phyloP scores from a whole-genome alignment of 257 asterid genomes.

The Galeopsis tetrahit region DNA sequence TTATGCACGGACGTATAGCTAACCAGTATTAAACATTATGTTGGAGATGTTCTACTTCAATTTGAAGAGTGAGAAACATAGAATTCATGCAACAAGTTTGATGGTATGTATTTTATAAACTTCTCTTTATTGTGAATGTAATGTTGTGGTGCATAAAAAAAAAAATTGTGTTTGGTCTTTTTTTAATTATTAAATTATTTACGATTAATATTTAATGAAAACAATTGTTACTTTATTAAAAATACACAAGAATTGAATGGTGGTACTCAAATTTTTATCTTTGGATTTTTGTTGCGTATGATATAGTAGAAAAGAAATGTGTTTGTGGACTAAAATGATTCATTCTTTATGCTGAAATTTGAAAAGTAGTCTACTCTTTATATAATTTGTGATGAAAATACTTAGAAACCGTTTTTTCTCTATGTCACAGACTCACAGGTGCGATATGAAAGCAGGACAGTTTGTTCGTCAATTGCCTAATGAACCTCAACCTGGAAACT shows the following conservation, averaged over 20 bases:
- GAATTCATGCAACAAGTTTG: background rate
- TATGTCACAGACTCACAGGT: conserved; percentile 70
- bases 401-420: background rate
- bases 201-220: background rate
- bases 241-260: no score
- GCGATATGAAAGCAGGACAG: conserved; percentile 94
- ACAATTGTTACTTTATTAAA: no score
- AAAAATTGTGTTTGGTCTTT: background rate
- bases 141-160: conserved; percentile 30
- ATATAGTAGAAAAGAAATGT: conserved; percentile 12
- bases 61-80: background rate
- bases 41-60: no score
- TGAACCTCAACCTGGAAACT: conserved; percentile 52
- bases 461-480: conserved; percentile 74
- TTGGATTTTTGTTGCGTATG: conserved; percentile 15
- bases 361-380: background rate
- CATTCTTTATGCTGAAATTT: background rate
- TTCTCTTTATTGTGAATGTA: conserved; percentile 27
- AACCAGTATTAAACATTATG: no score
- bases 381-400: background rate
- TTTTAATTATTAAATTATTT: background rate
- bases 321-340: conserved; percentile 1
- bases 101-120: conserved; percentile 14
- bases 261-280: background rate
- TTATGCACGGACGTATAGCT: no score